phyloP scores from a whole-genome alignment of 2,329 filamentous ascomycete species.

The Cryphonectria radicalis region DNA sequence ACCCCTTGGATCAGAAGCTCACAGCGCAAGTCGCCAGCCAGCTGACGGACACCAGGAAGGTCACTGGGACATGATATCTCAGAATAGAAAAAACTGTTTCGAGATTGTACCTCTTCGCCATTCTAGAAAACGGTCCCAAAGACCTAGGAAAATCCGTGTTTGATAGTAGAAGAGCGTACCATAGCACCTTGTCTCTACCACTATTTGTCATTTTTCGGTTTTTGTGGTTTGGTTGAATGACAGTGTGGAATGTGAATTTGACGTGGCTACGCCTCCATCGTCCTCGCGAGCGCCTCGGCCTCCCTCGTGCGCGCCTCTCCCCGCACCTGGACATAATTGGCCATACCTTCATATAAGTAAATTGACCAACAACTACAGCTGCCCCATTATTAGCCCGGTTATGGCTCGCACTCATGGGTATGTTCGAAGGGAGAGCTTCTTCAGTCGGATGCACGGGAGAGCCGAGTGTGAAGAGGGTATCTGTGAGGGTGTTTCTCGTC shows the following conservation, averaged over 20 bases:
- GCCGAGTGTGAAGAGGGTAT: background rate
- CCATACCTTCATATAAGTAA: background rate
- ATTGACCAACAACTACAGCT: background rate
- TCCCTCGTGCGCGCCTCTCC: background rate
- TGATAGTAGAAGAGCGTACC: background rate
- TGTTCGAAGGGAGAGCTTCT: background rate
- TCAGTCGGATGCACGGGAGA: background rate
- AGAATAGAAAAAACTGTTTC: background rate
- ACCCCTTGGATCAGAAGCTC: background rate
- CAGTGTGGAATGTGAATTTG: background rate
- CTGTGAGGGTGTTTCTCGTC: background rate
- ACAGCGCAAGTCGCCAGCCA: background rate
- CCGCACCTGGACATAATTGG: background rate
- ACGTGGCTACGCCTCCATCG: background rate
- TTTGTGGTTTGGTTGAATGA: too few species aligned
- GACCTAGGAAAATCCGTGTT: background rate
- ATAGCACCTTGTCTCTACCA: background rate
- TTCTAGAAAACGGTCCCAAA: background rate
- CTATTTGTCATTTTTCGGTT: background rate
- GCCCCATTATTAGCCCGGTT: background rate
- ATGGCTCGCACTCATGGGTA: background rate
- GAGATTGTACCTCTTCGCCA: background rate
- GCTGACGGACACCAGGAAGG: background rate
- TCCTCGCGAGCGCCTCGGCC: background rate
- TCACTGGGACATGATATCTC: background rate